These are phyloP conservation scores for Calycina marina DNA, from an alignment of 2,329 filamentous ascomycete genomes.

Conservation along the genomic window DNA sequence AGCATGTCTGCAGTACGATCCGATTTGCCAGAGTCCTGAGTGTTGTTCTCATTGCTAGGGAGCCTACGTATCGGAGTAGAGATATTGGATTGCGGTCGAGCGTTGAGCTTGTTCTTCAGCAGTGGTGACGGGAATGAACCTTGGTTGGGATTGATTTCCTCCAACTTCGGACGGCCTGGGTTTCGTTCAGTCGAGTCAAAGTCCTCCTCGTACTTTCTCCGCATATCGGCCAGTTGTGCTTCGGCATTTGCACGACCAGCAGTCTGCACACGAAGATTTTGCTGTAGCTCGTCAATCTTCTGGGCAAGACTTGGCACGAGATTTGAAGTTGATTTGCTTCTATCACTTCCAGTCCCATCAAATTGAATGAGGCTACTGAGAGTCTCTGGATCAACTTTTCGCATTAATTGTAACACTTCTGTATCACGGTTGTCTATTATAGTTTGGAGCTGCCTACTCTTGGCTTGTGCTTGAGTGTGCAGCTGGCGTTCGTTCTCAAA, in stretches of 20 bases:
- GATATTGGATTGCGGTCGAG: slow-evolving; percentile 52
- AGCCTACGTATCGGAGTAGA: slow-evolving; percentile 66
- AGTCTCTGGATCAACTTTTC: slow-evolving; percentile 64
- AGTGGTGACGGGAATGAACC: slow-evolving; percentile 31
- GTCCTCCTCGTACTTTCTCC: slow-evolving; percentile 58
- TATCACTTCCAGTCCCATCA: slow-evolving; percentile 29
- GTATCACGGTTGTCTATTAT: slow-evolving; percentile 67
- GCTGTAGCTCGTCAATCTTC: slow-evolving; percentile 77
- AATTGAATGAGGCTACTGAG: slow-evolving; percentile 30
- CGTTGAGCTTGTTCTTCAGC: slow-evolving; percentile 33
- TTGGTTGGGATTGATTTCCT: slow-evolving; percentile 49
- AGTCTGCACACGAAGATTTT: slow-evolving; percentile 69
- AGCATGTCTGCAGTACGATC: slow-evolving; percentile 75
- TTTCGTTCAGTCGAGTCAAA: slow-evolving; percentile 45
- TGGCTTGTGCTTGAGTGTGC: slow-evolving; percentile 71
- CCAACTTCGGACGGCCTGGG: slow-evolving; percentile 59
- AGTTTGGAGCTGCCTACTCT: slow-evolving; percentile 65
- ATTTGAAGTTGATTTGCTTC: slow-evolving; percentile 31
- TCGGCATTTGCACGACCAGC: slow-evolving; percentile 74
- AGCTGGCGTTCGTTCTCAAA: slow-evolving; percentile 83
- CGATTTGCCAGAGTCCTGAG: slow-evolving; percentile 64
- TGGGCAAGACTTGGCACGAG: slow-evolving; percentile 73
- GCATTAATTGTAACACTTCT: slow-evolving; percentile 72
- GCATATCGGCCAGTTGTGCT: slow-evolving; percentile 63
- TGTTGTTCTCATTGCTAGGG: slow-evolving; percentile 34